Base-by-base conservation (phyloP, 148 eudicot genomes). In the Arbutus unedo region DNA sequence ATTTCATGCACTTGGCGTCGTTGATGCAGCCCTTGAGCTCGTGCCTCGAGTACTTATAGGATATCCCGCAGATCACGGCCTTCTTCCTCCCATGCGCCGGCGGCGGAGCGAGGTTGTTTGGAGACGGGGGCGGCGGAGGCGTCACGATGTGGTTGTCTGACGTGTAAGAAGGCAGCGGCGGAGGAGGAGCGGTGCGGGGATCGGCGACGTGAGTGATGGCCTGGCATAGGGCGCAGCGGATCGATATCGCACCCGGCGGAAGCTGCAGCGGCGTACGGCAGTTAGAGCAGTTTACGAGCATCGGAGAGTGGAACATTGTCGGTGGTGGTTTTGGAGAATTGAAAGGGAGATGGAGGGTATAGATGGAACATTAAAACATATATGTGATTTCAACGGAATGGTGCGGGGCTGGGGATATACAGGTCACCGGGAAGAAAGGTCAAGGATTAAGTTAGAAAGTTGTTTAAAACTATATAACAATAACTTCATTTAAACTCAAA, bases 1-100 rank as follows among this genome's bases (percentile, higher is more conserved):
- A 86, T 16, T 88, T 89, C 99, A 97, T 97, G 79, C 94, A 94
- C 89, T 97, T 97, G 38, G 98, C 97, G 72, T 97, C 99, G 82
- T 97, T 97, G 8, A 97, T 86, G 54, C 98, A 94, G 9, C 99
- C 99, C 51, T 92, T 91, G 51, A 97, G 93, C 91, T 91, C 96
- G 51, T 94, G 92, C 59, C 91, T 84, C 1, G 99, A 87, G 31
- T 45, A 82, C 72, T 67, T 84, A 59, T 97, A 97, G 78, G 97
- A 93, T 43, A 97, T 90, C 48, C 99, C 99, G 70, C 91, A 88
- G 80, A 97, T 92, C 84, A 97, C 93, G 7, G 99, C 99, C 90
- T 86, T 94, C 82, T 94, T 97, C 43, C 91, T 83, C 23, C 96
- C 94, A 55, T 89, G 92, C 1, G 88, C 71, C 6, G 85, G 25